These are phyloP conservation scores for Exserohilum turcica DNA, from an alignment of 2,329 filamentous ascomycete species.

Conservation along the genomic window DNA sequence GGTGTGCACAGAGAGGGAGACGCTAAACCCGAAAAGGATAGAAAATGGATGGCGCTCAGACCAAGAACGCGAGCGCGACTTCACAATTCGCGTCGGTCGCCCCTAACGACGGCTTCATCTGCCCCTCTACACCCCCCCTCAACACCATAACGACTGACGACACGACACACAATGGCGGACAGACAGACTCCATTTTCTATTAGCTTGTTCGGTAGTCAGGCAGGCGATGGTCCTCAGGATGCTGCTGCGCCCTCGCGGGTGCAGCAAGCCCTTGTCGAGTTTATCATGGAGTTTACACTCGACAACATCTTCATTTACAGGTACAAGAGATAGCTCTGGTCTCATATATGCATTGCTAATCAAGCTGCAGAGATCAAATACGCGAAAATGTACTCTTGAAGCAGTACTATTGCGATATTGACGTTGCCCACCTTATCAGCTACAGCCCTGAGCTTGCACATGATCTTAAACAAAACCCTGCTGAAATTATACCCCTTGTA, in stretches of 20 bases:
- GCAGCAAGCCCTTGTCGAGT: slow-evolving; percentile 81
- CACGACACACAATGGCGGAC: slow-evolving; percentile 57
- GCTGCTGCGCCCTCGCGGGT: slow-evolving; percentile 52
- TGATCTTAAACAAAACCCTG: slow-evolving; percentile 83
- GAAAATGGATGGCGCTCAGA: slow-evolving; percentile 19
- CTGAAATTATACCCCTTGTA: slow-evolving; percentile 90
- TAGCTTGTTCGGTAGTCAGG: slow-evolving; percentile 69
- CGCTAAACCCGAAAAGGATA: slow-evolving; percentile 12
- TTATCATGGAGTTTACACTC: slow-evolving; percentile 90
- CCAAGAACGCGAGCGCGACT: slow-evolving; percentile 24
- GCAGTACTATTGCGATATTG: slow-evolving; percentile 94
- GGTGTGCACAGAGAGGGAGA: background rate
- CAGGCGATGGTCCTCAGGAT: slow-evolving; percentile 42
- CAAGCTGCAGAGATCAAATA: slow-evolving; percentile 78
- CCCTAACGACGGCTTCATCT: slow-evolving; percentile 22
- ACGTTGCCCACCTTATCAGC: slow-evolving; percentile 92
- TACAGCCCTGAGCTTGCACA: slow-evolving; percentile 96
- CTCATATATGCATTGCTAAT: slow-evolving; percentile 39
- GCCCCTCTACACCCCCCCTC: slow-evolving; percentile 20
- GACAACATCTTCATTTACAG: slow-evolving; percentile 96
- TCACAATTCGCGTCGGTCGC: slow-evolving; percentile 24
- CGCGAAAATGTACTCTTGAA: slow-evolving; percentile 93
- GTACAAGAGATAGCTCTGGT: slow-evolving; percentile 41
- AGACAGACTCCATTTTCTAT: slow-evolving; percentile 84
- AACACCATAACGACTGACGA: slow-evolving; percentile 20